These are phyloP conservation scores for Asterophora parasitica DNA, from an alignment of 768 basidiomycete species.

Conservation along the genomic window DNA sequence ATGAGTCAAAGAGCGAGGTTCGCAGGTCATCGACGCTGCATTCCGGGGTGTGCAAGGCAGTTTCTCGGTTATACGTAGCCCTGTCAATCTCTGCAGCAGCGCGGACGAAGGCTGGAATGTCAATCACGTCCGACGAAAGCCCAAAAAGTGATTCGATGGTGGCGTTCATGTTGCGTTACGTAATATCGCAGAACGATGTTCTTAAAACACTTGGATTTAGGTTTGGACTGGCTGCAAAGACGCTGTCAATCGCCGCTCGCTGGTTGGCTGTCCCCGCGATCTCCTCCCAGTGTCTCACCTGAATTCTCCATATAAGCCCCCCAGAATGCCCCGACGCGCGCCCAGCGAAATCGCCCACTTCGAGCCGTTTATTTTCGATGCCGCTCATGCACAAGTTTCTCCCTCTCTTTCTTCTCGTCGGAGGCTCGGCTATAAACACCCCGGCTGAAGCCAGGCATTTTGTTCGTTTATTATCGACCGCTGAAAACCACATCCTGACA, in stretches of 20 bases:
- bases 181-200: not conserved
- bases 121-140: constrained; percentile 53
- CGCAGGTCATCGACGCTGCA: constrained; percentile 52
- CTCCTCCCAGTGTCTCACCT: not conserved
- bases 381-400: constrained; percentile 6
- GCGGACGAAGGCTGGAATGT: constrained; percentile 41
- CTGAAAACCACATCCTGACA: not conserved
- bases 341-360: no score
- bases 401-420: constrained; percentile 10
- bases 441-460: constrained; percentile 2
- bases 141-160: constrained; percentile 53
- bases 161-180: constrained; percentile 13
- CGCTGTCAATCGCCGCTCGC: not conserved
- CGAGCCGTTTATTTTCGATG: not conserved
- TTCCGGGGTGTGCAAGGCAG: constrained; percentile 22
- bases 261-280: not conserved
- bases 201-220: not conserved
- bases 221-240: not conserved
- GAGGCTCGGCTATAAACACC: not conserved
- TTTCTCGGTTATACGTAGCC: not conserved
- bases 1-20: constrained; percentile 36
- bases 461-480: not conserved
- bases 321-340: no score
- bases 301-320: not conserved
- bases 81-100: constrained; percentile 20